A percentile compares a stretch with the other conserved stretches of the same genome.
Conservation (phyloP, 2,329 filamentous ascomycete genomes). For the Pseudofabraea citricarpa region DNA sequence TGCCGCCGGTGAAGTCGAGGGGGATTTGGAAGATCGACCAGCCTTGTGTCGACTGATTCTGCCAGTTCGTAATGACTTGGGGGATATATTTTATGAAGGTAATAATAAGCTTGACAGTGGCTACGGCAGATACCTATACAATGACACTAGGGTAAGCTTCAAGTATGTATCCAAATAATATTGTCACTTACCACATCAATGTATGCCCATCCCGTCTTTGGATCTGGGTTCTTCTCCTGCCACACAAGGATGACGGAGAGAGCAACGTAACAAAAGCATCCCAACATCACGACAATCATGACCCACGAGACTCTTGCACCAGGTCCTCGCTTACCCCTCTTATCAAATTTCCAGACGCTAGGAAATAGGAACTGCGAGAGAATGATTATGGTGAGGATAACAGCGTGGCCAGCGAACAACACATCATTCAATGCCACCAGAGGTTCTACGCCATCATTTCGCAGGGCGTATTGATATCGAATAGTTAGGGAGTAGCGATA, state of each 20-base stretch:
- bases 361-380: slow-evolving; percentile 69
- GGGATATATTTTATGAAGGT: slow-evolving; percentile 92
- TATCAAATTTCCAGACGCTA: slow-evolving; percentile 69
- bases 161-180: not conserved
- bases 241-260: slow-evolving; percentile 43
- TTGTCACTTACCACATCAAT: slow-evolving; percentile 45
- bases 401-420: slow-evolving; percentile 77
- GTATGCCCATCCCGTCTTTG: slow-evolving; percentile 50
- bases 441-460: slow-evolving; percentile 70
- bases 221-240: slow-evolving; percentile 31
- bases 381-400: slow-evolving; percentile 66
- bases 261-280: slow-evolving; percentile 53
- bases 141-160: not conserved
- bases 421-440: slow-evolving; percentile 90
- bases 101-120: slow-evolving; percentile 84
- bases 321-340: slow-evolving; percentile 41
- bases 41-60: slow-evolving; percentile 77
- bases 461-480: slow-evolving; percentile 74
- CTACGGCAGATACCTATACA: slow-evolving; percentile 54
- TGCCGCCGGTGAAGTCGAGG: slow-evolving; percentile 75
- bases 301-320: slow-evolving; percentile 52
- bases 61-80: slow-evolving; percentile 77
- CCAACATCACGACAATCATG: slow-evolving; percentile 66
- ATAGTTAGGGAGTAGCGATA: slow-evolving; percentile 79
- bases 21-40: slow-evolving; percentile 86